Evolutionary conservation across 2,329 filamentous ascomycete genomes (phyloP).

Genomic region (Diplodia scrobiculata): DNA sequence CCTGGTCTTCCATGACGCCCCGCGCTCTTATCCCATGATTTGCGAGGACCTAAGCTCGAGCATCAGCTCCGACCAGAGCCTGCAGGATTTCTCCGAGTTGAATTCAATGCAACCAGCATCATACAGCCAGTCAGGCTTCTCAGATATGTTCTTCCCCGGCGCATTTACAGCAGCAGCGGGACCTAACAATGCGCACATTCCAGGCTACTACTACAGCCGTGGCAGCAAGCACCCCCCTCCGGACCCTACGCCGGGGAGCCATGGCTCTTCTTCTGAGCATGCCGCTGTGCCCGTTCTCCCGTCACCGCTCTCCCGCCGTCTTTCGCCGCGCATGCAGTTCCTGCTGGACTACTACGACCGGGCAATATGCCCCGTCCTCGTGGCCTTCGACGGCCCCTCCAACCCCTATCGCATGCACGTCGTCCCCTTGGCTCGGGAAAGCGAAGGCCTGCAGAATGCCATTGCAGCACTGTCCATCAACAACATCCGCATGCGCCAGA

Average conservation of each 20-base stretch:
- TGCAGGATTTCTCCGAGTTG: slow-evolving; percentile 49
- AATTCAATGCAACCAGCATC: slow-evolving; percentile 38
- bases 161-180: slow-evolving; percentile 26
- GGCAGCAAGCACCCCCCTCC: slow-evolving; percentile 20
- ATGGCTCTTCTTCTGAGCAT: slow-evolving; percentile 30
- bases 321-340: slow-evolving; percentile 78
- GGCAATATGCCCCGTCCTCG: slow-evolving; percentile 87
- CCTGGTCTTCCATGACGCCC: slow-evolving; percentile 42
- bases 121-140: slow-evolving; percentile 43
- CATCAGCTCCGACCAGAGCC: slow-evolving; percentile 51
- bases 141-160: slow-evolving; percentile 41
- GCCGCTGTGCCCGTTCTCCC: slow-evolving; percentile 3
- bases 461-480: slow-evolving; percentile 87
- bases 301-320: slow-evolving; percentile 43
- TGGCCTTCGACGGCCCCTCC: slow-evolving; percentile 80
- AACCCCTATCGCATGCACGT: slow-evolving; percentile 88
- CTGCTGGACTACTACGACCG: slow-evolving; percentile 93
- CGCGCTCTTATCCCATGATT: slow-evolving; percentile 42
- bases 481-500: slow-evolving; percentile 82
- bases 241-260: slow-evolving; percentile 24
- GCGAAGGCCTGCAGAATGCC: slow-evolving; percentile 84
- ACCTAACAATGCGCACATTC: slow-evolving; percentile 31
- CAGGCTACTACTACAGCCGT: slow-evolving; percentile 43
- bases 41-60: slow-evolving; percentile 50
- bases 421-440: slow-evolving; percentile 73